Conservation (phyloP, 768 basidiomycete species). For the Trametes cingulata region DNA sequence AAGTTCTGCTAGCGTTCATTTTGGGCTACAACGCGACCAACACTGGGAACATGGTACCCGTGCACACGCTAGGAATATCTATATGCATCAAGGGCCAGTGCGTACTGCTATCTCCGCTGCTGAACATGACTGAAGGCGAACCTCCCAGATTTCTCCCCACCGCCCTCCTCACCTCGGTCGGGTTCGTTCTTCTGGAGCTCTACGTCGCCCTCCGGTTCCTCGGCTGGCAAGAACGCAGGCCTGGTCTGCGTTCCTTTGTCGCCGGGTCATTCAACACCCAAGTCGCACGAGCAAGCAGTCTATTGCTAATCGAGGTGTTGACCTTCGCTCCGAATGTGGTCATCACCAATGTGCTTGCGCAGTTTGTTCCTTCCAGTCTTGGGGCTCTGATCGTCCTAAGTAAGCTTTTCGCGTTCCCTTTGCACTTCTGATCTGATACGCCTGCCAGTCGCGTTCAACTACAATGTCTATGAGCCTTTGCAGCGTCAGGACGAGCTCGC, state of each 20-base stretch:
- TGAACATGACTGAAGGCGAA: not conserved
- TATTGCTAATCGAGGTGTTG: slow-evolving; percentile 46
- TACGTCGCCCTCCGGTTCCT: slow-evolving; percentile 39
- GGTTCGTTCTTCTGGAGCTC: slow-evolving; percentile 40
- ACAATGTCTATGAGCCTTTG: not conserved
- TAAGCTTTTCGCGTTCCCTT: slow-evolving; percentile 24
- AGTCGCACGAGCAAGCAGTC: slow-evolving; percentile 37
- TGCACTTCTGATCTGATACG: not conserved
- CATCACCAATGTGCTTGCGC: slow-evolving; percentile 37
- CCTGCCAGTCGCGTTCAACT: slow-evolving; percentile 24
- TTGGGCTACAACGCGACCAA: slow-evolving; percentile 43
- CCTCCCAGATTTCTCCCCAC: slow-evolving; percentile 41
- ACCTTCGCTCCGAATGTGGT: slow-evolving; percentile 39
- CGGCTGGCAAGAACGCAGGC: slow-evolving; percentile 28
- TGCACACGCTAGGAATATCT: slow-evolving; percentile 16
- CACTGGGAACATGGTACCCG: slow-evolving; percentile 31
- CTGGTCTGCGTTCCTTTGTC: slow-evolving; percentile 20
- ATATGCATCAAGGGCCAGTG: slow-evolving; percentile 38
- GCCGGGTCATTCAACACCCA: slow-evolving; percentile 32
- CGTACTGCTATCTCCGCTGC: not conserved
- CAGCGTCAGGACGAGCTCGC: not conserved
- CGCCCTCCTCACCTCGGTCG: slow-evolving; percentile 37
- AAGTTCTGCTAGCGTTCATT: slow-evolving; percentile 35
- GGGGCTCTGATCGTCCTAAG: slow-evolving; percentile 44
- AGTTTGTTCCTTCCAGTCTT: slow-evolving; percentile 45